These are phyloP conservation scores for Cucumis melo DNA, from an alignment of 306 rosid genomes.

Conservation along the genomic window DNA sequence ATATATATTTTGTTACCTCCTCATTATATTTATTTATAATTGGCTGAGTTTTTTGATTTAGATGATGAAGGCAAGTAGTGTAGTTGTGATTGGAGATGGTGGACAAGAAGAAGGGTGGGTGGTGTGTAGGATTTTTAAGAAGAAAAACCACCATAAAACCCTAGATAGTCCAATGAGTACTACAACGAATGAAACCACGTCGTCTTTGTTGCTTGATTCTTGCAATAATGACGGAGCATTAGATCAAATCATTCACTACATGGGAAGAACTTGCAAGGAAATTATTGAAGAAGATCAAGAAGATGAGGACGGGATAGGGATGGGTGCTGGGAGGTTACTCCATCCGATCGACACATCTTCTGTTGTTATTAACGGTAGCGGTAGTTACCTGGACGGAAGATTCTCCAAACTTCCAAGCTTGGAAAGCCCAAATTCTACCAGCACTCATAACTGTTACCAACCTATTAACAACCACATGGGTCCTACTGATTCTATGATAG, in stretches of 20 bases:
- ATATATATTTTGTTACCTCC: neutral
- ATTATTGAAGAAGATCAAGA: slow-evolving; percentile 28
- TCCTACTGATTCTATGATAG: slow-evolving; percentile 12
- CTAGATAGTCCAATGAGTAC: slow-evolving; percentile 34
- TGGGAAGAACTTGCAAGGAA: slow-evolving; percentile 40
- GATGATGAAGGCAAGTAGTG: slow-evolving; percentile 19
- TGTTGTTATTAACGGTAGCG: slow-evolving; percentile 1
- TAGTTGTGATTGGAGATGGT: slow-evolving; percentile 35
- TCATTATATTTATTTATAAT: too few relatives aligned
- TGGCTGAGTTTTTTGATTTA: neutral
- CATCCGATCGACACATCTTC: slow-evolving; percentile 12
- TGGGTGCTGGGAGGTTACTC: slow-evolving; percentile 9
- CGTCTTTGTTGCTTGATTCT: slow-evolving; percentile 32
- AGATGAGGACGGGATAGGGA: neutral
- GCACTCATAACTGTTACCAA: neutral
- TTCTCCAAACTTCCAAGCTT: neutral
- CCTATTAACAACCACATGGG: slow-evolving; percentile 13
- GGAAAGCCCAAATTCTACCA: neutral
- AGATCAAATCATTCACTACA: slow-evolving; percentile 63
- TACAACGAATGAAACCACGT: slow-evolving; percentile 15
- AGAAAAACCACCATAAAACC: slow-evolving; percentile 71
- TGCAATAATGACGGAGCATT: slow-evolving; percentile 40
- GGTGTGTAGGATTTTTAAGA: slow-evolving; percentile 90
- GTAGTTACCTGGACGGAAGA: neutral
- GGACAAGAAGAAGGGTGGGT: slow-evolving; percentile 89